Conservation (phyloP, 2,329 filamentous ascomycete species). For the Cladophialophora chaetospira region DNA sequence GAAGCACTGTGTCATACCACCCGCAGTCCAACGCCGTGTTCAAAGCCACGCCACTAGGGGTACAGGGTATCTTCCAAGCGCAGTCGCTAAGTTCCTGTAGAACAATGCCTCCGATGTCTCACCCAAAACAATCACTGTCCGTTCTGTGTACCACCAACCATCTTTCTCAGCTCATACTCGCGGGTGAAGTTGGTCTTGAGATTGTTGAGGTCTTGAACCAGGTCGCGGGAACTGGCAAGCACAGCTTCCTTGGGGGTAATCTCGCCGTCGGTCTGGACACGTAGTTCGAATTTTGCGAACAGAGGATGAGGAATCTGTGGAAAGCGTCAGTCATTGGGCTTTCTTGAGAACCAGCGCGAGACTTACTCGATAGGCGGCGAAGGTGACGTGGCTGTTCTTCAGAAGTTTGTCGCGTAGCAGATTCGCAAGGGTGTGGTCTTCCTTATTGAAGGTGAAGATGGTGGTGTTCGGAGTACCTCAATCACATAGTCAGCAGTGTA, state of each 20-base stretch:
- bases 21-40: conserved; percentile 1
- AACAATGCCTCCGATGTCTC: neutral
- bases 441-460: conserved; percentile 93
- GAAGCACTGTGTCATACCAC: neutral
- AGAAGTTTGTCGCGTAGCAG: conserved; percentile 83
- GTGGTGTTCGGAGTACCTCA: conserved; percentile 89
- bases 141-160: conserved; percentile 67
- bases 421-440: conserved; percentile 95
- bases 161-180: conserved; percentile 86
- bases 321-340: neutral
- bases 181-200: conserved; percentile 88
- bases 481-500: conserved; percentile 4
- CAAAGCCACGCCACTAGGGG: conserved; percentile 7
- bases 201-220: conserved; percentile 77
- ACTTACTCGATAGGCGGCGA: conserved; percentile 88
- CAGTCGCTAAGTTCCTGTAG: neutral
- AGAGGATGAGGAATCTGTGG: conserved; percentile 48
- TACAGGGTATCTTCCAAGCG: conserved; percentile 24
- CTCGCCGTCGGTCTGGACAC: conserved; percentile 87
- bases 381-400: conserved; percentile 78
- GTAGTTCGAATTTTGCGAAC: conserved; percentile 64
- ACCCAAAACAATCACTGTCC: conserved; percentile 13
- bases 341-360: neutral
- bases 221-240: conserved; percentile 74
- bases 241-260: conserved; percentile 89